Conservation (phyloP, 2,329 filamentous ascomycete species). For the Arachnomyces sp. region DNA sequence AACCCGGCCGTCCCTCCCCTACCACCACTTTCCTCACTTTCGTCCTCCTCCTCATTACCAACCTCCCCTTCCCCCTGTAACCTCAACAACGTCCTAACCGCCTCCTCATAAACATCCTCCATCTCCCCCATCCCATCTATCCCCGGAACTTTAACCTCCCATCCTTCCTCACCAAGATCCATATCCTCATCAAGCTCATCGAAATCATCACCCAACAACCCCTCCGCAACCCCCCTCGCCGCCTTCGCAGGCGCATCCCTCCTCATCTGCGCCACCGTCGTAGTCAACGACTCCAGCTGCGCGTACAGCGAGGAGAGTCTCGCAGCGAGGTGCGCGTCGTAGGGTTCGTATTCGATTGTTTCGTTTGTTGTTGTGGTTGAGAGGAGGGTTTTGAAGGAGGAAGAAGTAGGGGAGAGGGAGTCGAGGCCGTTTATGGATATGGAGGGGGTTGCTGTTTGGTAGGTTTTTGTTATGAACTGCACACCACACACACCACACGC, state of each 20-base stretch:
- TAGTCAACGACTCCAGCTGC: slow-evolving; percentile 41
- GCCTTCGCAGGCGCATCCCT: slow-evolving; percentile 37
- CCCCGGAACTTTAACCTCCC: neutral
- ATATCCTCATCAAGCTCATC: slow-evolving; percentile 33
- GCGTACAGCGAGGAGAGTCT: slow-evolving; percentile 39
- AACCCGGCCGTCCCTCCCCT: slow-evolving; percentile 26
- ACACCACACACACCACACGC: too few relatives aligned
- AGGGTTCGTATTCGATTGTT: slow-evolving; percentile 42
- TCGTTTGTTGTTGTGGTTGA: slow-evolving; percentile 34
- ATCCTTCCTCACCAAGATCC: slow-evolving; percentile 52
- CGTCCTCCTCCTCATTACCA: slow-evolving; percentile 8
- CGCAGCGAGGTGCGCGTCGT: slow-evolving; percentile 36
- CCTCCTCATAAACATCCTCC: slow-evolving; percentile 34
- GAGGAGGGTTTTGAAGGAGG: slow-evolving; percentile 24
- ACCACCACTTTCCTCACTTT: slow-evolving; percentile 18
- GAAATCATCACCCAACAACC: slow-evolving; percentile 28
- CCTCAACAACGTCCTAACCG: slow-evolving; percentile 30
- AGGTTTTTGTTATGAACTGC: slow-evolving; percentile 40
- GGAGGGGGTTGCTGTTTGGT: slow-evolving; percentile 35
- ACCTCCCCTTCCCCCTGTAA: slow-evolving; percentile 29
- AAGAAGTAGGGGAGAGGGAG: slow-evolving; percentile 15
- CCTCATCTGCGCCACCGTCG: slow-evolving; percentile 39
- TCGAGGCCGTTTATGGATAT: slow-evolving; percentile 44
- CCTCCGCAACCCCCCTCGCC: slow-evolving; percentile 31
- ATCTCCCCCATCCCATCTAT: slow-evolving; percentile 30